Conservation (phyloP, 192 early-diverging fungal genomes). For the Coemansia sp. region DNA sequence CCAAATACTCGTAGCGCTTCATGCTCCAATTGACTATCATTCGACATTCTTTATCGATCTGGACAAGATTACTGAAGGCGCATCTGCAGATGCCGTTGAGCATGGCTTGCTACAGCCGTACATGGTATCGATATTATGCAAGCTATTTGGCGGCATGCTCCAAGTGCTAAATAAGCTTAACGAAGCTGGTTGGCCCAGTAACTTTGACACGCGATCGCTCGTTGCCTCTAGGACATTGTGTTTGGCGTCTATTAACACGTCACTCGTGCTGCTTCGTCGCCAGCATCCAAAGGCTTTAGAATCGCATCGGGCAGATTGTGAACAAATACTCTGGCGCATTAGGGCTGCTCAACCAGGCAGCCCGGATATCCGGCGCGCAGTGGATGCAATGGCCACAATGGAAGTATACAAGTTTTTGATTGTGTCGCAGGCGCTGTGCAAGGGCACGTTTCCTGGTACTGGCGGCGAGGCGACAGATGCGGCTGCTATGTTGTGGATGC, state of each 20-base stretch:
- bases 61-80: conserved; percentile 3
- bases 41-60: conserved; percentile 18
- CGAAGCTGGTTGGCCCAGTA: neutral
- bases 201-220: neutral
- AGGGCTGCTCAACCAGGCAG: neutral
- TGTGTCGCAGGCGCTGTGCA: conserved; percentile 5
- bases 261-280: conserved; percentile 19
- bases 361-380: conserved; percentile 1
- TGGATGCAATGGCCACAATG: neutral
- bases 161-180: neutral
- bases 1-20: conserved; percentile 12
- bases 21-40: conserved; percentile 1
- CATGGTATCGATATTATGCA: conserved; percentile 10
- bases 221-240: conserved; percentile 10
- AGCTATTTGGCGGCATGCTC: conserved; percentile 18
- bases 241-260: conserved; percentile 15
- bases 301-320: neutral
- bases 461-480: neutral
- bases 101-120: conserved; percentile 3
- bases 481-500: conserved; percentile 11
- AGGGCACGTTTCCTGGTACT: conserved; percentile 1
- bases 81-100: neutral
- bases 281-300: neutral
- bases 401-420: conserved; percentile 11
- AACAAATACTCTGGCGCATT: conserved; percentile 8